phyloP scores from a whole-genome alignment of 2,329 filamentous ascomycete species.

The Fragosphaeria purpurea region DNA sequence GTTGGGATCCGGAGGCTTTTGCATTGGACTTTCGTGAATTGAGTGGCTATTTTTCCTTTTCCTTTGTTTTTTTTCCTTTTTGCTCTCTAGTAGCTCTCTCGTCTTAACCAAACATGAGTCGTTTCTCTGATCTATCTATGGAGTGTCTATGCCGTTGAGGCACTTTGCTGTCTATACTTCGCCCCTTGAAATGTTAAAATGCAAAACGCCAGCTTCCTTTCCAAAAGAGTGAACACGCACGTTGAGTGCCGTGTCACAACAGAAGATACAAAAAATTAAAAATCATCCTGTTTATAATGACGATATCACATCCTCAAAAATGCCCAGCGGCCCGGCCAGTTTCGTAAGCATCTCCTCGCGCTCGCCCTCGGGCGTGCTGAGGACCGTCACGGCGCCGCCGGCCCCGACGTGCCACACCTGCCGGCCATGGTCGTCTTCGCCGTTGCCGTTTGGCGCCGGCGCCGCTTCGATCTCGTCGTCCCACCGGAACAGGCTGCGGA shows the following conservation, averaged over 20 bases:
- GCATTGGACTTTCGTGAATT: background rate
- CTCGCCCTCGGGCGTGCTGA: conserved; percentile 73
- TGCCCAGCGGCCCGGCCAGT: conserved; percentile 46
- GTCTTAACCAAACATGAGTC: too few species aligned
- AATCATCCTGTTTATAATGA: background rate
- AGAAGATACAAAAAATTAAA: conserved; percentile 1
- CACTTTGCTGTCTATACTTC: background rate
- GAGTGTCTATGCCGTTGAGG: conserved; percentile 7
- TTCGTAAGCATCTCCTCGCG: conserved; percentile 86
- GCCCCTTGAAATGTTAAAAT: background rate
- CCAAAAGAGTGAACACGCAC: conserved; percentile 6
- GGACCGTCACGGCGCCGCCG: conserved; percentile 77
- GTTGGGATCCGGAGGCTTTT: conserved; percentile 8
- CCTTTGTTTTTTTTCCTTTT: background rate
- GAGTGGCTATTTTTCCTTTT: background rate
- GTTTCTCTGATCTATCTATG: background rate
- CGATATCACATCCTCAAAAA: conserved; percentile 28
- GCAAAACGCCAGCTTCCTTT: too few species aligned
- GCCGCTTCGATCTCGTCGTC: conserved; percentile 40
- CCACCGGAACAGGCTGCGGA: conserved; percentile 70
- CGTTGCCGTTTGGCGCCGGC: background rate
- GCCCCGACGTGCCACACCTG: conserved; percentile 78
- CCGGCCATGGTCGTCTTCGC: conserved; percentile 18
- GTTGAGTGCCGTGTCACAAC: conserved; percentile 17
- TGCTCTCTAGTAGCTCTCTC: conserved; percentile 1